Evolutionary conservation across 1,139 yeast species (phyloP).

Genomic region (Kurtzmaniella quercitrusa): DNA sequence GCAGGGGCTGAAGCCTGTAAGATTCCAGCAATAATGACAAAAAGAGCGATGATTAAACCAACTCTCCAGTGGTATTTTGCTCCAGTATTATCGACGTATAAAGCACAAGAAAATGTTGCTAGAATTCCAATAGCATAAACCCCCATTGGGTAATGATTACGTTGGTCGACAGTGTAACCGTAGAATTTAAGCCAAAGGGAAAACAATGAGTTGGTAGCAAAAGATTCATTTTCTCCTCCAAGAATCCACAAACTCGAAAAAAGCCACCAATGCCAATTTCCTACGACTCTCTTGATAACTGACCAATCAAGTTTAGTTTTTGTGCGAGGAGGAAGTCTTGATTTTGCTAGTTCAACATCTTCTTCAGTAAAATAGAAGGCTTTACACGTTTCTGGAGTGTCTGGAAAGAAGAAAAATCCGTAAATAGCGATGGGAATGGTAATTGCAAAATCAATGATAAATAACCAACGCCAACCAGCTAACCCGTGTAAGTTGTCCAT

Average conservation of each 20-base stretch:
- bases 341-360: slow-evolving; percentile 34
- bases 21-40: slow-evolving; percentile 42
- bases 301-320: slow-evolving; percentile 39
- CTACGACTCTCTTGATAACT: slow-evolving; percentile 43
- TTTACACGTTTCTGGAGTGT: slow-evolving; percentile 44
- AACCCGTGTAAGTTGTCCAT: slow-evolving; percentile 29
- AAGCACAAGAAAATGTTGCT: slow-evolving; percentile 42
- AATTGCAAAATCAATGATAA: slow-evolving; percentile 32
- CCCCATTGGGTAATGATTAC: slow-evolving; percentile 58
- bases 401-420: slow-evolving; percentile 56
- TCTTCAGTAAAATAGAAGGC: slow-evolving; percentile 28
- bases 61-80: slow-evolving; percentile 51
- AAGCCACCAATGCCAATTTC: slow-evolving; percentile 58
- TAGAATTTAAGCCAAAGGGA: slow-evolving; percentile 47
- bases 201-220: slow-evolving; percentile 48
- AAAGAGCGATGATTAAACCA: slow-evolving; percentile 37
- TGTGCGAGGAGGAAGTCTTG: slow-evolving; percentile 35
- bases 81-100: slow-evolving; percentile 45
- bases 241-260: slow-evolving; percentile 53
- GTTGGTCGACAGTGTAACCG: slow-evolving; percentile 39
- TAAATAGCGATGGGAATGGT: slow-evolving; percentile 48
- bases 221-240: slow-evolving; percentile 60
- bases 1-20: slow-evolving; percentile 32
- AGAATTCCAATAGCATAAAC: slow-evolving; percentile 50
- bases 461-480: slow-evolving; percentile 39